Evolutionary conservation across 2,329 filamentous ascomycete species (phyloP), one percentile per base, ranked within the genome.

Genomic region (Botrytis porri): DNA sequence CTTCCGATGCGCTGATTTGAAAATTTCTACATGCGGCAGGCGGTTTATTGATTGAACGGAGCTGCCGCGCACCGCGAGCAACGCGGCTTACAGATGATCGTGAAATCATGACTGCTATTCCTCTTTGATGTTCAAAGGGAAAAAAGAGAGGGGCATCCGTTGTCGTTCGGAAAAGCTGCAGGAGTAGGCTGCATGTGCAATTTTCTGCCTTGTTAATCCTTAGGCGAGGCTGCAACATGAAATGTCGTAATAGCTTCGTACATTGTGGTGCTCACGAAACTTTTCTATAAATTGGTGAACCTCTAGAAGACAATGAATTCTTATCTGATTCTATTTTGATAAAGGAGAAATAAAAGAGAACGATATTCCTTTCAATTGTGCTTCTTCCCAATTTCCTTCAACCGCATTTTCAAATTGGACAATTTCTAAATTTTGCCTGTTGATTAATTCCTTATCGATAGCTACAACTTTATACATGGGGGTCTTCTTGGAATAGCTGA

Each of bases 1-100:
- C 84, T 75, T 89, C 86, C 72, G 87, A 84, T 69, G 89, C 84
- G 80, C 86, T 89, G 83, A 92, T 89, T 79, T 90, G 89, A 65
- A 92, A 88, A 69, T 83, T 80, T 80, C 89, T 84, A 81, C 88
- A 89, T 74, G 76, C 78, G 61, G 72, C 63, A 39, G 69, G 32
- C 20, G 67, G 74, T 67, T 57, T 64, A 63, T 70, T 71, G 59
- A 75, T 70, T 51, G 71, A 51, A 45, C 62, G 77, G 73, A 79
- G 74, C 74, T 77, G 78, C 60, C 77, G 77, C 74, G 78, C 74
- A 71, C 75, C 73, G 74, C 77, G 76, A 75, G 70, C 67, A 76
- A 75, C 74, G 71, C 73, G 77, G 37, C 61, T 75, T 73, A 78
- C 75, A 73, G 74, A 73, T 74, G 76, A 73, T 75, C 76, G 78